Base-by-base conservation (phyloP, 176 grass and related monocot genomes). In the Tillandsia fasciculata region DNA sequence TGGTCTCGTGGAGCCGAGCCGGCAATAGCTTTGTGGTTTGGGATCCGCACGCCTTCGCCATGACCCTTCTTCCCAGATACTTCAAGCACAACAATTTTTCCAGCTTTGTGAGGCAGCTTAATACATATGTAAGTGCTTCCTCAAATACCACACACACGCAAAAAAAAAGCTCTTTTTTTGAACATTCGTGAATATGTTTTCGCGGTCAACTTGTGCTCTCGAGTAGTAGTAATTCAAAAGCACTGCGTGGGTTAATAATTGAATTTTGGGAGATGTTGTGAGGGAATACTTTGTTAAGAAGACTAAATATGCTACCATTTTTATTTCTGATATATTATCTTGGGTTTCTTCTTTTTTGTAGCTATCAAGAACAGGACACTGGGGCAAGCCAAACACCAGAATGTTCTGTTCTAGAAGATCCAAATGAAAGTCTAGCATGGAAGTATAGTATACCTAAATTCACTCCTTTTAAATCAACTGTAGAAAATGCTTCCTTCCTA, bases 11-110 rank as follows among this genome's bases (percentile, higher is more conserved):
- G 90, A 78, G 68, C 80, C 54, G 54, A 18, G 70, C 70, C 2
- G 86, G 83, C 1, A 93, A 89, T 70, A 89, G 83, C 77, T 93
- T 93, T 53, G 83, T 93, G 2, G 90, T 89, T 49, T 89, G 90
- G 90, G 90, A 93, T 20, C 77, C 86, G n/a, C 86, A 89, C 72
- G 66, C 71, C 50, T 93, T 93, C 65, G 79, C 90, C 54, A 79
- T 83, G 9, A 50, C 51, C 26, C 71, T 93, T 49, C 80, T 93
- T 70, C 90, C 90, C 26, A 83, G 83, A 52, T 79, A 89, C 67
- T 93, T 93, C 90, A 93, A 93, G 80, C 90, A 93, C 78, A 56
- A 17, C 56, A 93, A 93, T 68, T 93, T 88, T 86, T 93, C 86
- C 70, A 93, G 90, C 77, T 93, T 93, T 70, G 90, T 93, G 47